Evolutionary conservation across 352 stramenopile genomes (phyloP), one percentile per base, ranked within the genome.

Genomic region (Globisporangium apiculatum): DNA sequence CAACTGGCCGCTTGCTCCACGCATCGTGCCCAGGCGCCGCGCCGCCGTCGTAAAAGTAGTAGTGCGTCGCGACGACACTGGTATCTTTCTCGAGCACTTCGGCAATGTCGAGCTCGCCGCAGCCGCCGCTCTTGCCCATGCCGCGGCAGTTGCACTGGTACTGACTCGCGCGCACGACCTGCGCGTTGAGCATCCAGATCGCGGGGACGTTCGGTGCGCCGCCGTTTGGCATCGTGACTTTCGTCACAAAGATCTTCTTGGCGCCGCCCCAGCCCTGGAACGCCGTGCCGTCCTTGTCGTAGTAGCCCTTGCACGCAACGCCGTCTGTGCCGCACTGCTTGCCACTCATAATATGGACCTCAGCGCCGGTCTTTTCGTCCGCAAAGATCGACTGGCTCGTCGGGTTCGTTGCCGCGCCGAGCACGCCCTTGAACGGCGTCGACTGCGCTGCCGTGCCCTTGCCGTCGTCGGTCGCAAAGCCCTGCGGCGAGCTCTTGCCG

Each of bases 131-230:
- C 38, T 78, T 69, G 62, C 75, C 79, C 49, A 73, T 57, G 53
- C 79, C 79, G 67, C 82, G 82, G 69, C 82, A 92, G 76, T 92
- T 92, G 79, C 82, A 92, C 17, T 68, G 62, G 72, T 92, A 92
- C 68, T 92, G 82, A 57, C 75, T 75, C 31, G 82, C 76, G 62
- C 79, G 79, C 52, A 82, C 69, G 48, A 80, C 64, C 62, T 92
- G 82, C 50, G 67, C 79, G 57, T 84, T 87, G 42, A 92, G 78
- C 57, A 76, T 74, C 82, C 82, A 92, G 53, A 89, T 59, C n/a
- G 82, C 82, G 1, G 83, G 83, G n/a, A 90, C 61, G 64, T 87
- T 68, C 9, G 75, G 71, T 11, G 66, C 14, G 11, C 63, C 67
- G 31, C 66, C 60, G 9, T 75, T 35, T 36, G 73, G 69, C 79